Conservation (phyloP, 2,329 filamentous ascomycete genomes). For the Alternaria conjuncta region DNA sequence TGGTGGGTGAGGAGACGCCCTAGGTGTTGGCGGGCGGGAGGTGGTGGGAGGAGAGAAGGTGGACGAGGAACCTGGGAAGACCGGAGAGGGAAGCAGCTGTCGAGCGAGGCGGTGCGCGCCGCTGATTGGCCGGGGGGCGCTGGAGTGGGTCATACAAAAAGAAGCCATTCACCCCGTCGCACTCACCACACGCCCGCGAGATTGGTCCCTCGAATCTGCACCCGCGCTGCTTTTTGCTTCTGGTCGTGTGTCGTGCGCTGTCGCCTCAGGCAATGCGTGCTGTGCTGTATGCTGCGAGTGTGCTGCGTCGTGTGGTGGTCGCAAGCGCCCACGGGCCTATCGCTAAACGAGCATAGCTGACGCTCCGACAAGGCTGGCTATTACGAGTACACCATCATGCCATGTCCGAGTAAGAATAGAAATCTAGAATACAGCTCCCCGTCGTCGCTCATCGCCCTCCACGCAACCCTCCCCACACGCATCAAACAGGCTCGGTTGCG, state of each 20-base stretch:
- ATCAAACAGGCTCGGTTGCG: slow-evolving; percentile 10
- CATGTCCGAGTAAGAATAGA: slow-evolving; percentile 13
- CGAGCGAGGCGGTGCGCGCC: slow-evolving; percentile 8
- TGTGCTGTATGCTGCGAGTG: slow-evolving; percentile 7
- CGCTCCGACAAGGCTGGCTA: slow-evolving; percentile 4
- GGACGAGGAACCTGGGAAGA: slow-evolving; percentile 25
- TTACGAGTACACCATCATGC: slow-evolving; percentile 19
- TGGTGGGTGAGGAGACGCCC: slow-evolving; percentile 48
- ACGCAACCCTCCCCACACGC: neutral
- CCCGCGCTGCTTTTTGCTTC: neutral
- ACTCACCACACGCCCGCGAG: slow-evolving; percentile 4
- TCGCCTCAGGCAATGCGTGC: slow-evolving; percentile 11
- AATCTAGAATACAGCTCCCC: neutral
- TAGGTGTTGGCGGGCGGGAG: slow-evolving; percentile 35
- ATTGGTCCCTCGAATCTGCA: neutral
- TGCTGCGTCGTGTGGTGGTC: slow-evolving; percentile 9
- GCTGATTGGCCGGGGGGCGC: slow-evolving; percentile 9
- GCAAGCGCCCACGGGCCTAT: slow-evolving; percentile 12
- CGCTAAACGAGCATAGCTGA: slow-evolving; percentile 14
- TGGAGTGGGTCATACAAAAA: slow-evolving; percentile 8
- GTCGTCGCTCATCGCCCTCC: neutral
- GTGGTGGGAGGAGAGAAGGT: slow-evolving; percentile 25
- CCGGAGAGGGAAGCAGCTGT: slow-evolving; percentile 17
- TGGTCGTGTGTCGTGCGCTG: neutral
- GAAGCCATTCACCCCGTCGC: neutral